These are phyloP conservation scores for Leccinum olivaceopallidum DNA, from an alignment of 768 basidiomycete genomes.

Conservation along the genomic window DNA sequence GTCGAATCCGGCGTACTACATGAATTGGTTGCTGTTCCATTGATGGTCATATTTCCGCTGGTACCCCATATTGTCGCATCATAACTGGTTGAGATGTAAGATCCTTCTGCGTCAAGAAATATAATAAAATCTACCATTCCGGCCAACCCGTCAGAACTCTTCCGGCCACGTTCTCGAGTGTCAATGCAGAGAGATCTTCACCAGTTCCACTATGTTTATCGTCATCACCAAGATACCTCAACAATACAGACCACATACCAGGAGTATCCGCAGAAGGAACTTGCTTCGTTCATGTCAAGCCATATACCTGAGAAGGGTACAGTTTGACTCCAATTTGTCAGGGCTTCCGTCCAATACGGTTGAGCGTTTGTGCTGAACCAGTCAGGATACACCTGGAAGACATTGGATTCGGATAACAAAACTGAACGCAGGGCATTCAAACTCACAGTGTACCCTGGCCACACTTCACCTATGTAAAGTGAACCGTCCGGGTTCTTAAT, in stretches of 20 bases:
- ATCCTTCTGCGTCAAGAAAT: not conserved
- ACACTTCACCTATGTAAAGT: constrained; percentile 72
- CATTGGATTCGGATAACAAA: not conserved
- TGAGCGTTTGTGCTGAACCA: constrained; percentile 56
- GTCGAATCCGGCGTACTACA: constrained; percentile 23
- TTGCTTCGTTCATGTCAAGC: constrained; percentile 69
- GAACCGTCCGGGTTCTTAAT: constrained; percentile 72
- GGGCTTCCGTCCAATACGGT: constrained; percentile 57
- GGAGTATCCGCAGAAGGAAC: constrained; percentile 61
- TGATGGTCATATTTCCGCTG: constrained; percentile 72
- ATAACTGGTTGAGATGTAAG: constrained; percentile 54
- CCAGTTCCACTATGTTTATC: constrained; percentile 41
- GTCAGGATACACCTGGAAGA: constrained; percentile 52
- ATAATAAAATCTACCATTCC: constrained; percentile 49
- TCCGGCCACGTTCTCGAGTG: not conserved
- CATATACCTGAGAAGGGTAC: constrained; percentile 62
- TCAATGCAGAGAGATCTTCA: constrained; percentile 51
- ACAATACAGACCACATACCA: constrained; percentile 35
- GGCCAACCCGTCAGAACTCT: constrained; percentile 38
- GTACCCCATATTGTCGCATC: constrained; percentile 59
- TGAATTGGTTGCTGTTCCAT: constrained; percentile 55
- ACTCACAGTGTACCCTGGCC: constrained; percentile 72
- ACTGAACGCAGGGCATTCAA: not conserved
- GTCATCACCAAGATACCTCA: not conserved
- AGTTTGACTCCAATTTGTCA: constrained; percentile 50